Conservation (phyloP, 495 filamentous ascomycete species). For the Durotheca rogersii region DNA sequence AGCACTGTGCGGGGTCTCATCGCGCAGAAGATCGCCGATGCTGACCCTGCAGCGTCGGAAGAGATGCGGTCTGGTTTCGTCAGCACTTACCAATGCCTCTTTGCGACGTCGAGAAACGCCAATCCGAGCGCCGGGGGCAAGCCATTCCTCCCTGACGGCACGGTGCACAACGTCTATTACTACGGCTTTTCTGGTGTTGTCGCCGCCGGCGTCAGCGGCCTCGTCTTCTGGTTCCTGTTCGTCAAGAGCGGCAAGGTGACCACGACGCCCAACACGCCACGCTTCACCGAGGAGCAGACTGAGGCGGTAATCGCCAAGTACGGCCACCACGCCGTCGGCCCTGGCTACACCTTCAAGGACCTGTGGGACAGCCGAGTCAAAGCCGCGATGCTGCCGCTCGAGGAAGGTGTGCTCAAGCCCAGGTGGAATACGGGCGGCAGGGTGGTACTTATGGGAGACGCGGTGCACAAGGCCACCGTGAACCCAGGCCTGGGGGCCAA, state of each 20-base stretch:
- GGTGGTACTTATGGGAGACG: slow-evolving; percentile 30
- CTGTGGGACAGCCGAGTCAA: slow-evolving; percentile 22
- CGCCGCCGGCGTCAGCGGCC: slow-evolving; percentile 9
- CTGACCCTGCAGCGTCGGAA: slow-evolving; percentile 3
- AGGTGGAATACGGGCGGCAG: slow-evolving; percentile 30
- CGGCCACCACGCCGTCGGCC: slow-evolving; percentile 9
- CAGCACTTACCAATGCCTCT: slow-evolving; percentile 22
- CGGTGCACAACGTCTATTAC: slow-evolving; percentile 24
- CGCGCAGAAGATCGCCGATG: slow-evolving; percentile 19
- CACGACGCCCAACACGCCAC: slow-evolving; percentile 13
- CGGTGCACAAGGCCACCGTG: slow-evolving; percentile 25
- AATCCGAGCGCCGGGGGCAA: neutral
- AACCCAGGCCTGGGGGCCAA: slow-evolving; percentile 32
- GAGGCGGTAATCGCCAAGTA: slow-evolving; percentile 24
- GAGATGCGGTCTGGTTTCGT: slow-evolving; percentile 13
- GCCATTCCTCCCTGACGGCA: slow-evolving; percentile 11
- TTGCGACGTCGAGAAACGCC: slow-evolving; percentile 26
- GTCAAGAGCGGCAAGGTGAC: slow-evolving; percentile 25
- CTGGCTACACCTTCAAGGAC: slow-evolving; percentile 30
- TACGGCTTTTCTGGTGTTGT: slow-evolving; percentile 18
- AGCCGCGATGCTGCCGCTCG: slow-evolving; percentile 27
- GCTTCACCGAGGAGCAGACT: slow-evolving; percentile 18
- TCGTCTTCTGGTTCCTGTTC: slow-evolving; percentile 37
- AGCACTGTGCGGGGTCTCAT: slow-evolving; percentile 20
- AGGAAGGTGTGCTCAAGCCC: slow-evolving; percentile 27